Percentiles rank a stretch among this genome's conserved stretches.
phyloP scores from a whole-genome alignment of 208 protist species.

The Sergeia podlipaevii region DNA sequence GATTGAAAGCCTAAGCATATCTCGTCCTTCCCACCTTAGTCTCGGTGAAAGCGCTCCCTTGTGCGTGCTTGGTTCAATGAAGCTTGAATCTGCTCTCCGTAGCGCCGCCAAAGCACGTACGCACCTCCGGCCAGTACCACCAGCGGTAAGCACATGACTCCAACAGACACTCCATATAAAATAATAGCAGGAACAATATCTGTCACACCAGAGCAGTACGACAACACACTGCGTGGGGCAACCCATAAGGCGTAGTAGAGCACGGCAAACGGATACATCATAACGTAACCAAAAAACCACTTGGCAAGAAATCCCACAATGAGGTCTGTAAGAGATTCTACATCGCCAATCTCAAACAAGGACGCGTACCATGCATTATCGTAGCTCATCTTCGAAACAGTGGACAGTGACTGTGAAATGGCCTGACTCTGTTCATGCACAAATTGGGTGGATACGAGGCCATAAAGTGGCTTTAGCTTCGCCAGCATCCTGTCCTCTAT shows the following conservation, averaged over 20 bases:
- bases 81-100: conserved; percentile 27
- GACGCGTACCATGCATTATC: conserved; percentile 83
- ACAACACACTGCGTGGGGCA: conserved; percentile 71
- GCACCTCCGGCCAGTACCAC: conserved; percentile 33
- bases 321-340: conserved; percentile 73
- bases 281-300: conserved; percentile 75
- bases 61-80: conserved; percentile 20
- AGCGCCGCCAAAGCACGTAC: conserved; percentile 27
- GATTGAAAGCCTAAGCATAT: too few relatives aligned
- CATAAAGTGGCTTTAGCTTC: conserved; percentile 86
- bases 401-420: conserved; percentile 49
- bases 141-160: conserved; percentile 61
- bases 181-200: conserved; percentile 54
- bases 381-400: conserved; percentile 68
- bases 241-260: conserved; percentile 82
- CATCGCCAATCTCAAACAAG: conserved; percentile 57
- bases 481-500: conserved; percentile 68
- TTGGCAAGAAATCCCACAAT: conserved; percentile 73
- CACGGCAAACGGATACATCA: conserved; percentile 82
- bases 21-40: too few relatives aligned
- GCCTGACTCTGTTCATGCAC: conserved; percentile 64
- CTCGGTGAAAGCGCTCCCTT: too few relatives aligned
- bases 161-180: conserved; percentile 53
- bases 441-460: conserved; percentile 73
- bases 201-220: conserved; percentile 56